Evolutionary conservation across 2,329 filamentous ascomycete species (phyloP), one percentile per base, ranked within the genome.

Genomic region (Aspergillus fumigatus): DNA sequence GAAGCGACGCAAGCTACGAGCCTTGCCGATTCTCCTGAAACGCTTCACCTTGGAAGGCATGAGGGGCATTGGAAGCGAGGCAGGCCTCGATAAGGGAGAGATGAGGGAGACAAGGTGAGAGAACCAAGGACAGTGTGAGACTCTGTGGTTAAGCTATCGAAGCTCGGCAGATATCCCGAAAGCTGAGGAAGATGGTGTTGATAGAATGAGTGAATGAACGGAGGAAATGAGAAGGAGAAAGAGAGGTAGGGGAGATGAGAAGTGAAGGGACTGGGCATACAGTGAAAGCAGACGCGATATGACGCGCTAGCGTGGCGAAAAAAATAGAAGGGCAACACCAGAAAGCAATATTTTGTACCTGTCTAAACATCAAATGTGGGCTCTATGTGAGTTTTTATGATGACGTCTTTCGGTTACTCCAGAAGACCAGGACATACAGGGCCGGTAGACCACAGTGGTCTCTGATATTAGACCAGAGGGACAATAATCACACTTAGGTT

Each of bases 1-100:
- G 59, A 66, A 65, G 47, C 60, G 23, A 14, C 43, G 19, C 11
- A 14, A 23, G 21, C 11, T 4, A 8, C 23, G 10, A 19, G 14
- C 10, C 21, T 10, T 47, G 9, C 43, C 6, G 11, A 5, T 17
- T 14, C n/a, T 47, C 43, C 17, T 47, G 23, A 14, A 23, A 47
- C 23, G 11, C 11, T 26, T 47, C 10, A 25, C 8, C 21, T 47
- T 47, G n/a, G 21, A 47, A 23, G n/a, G 43, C 43, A 47, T 47
- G 21, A 47, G 43, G 2, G 43, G 14, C 11, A 11, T 25, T 25
- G 23, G 17, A 21, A 14, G 5, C 5, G n/a, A 14, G 14, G 43
- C 21, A 47, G 5, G 11, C 11, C 10, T 3, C 43, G 43, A 14
- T 25, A 26, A 14, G 10, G 23, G 40, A 10, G 40, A 21, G 9